These are phyloP conservation scores for Solanum chilense DNA, from an alignment of 257 asterid genomes.

Conservation along the genomic window DNA sequence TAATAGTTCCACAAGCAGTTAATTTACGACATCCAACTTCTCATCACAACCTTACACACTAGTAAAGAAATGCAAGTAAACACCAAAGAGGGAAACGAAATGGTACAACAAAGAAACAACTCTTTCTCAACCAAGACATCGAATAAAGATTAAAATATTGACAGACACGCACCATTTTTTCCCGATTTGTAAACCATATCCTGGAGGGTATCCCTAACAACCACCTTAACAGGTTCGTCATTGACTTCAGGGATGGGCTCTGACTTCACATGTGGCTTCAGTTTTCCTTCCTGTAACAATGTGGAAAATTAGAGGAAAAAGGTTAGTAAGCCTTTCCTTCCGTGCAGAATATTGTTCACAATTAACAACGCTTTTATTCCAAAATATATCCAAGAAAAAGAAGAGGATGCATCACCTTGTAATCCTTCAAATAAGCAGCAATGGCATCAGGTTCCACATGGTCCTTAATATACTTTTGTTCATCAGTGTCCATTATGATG, in stretches of 20 bases:
- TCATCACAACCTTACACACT: background rate
- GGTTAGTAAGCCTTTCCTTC: background rate
- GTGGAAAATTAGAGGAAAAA: background rate
- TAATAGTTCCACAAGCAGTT: background rate
- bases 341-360: background rate
- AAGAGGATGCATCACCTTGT: slow-evolving; percentile 22
- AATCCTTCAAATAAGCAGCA: slow-evolving; percentile 54
- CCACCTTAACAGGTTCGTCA: slow-evolving; percentile 80
- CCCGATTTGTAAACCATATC: slow-evolving; percentile 8
- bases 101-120: background rate
- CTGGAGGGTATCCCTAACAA: slow-evolving; percentile 48
- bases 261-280: slow-evolving; percentile 52
- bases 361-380: background rate
- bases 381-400: background rate
- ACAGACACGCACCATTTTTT: slow-evolving; percentile 6
- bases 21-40: background rate
- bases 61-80: background rate
- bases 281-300: slow-evolving; percentile 47
- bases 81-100: background rate
- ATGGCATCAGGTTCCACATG: slow-evolving; percentile 51
- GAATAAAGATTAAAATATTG: background rate
- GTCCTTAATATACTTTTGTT: slow-evolving; percentile 44
- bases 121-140: background rate
- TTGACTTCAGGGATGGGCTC: slow-evolving; percentile 71
- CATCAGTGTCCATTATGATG: slow-evolving; percentile 35